These are phyloP conservation scores for Cyclotella atomus DNA, from an alignment of 108 stramenopile genomes.

Conservation along the genomic window DNA sequence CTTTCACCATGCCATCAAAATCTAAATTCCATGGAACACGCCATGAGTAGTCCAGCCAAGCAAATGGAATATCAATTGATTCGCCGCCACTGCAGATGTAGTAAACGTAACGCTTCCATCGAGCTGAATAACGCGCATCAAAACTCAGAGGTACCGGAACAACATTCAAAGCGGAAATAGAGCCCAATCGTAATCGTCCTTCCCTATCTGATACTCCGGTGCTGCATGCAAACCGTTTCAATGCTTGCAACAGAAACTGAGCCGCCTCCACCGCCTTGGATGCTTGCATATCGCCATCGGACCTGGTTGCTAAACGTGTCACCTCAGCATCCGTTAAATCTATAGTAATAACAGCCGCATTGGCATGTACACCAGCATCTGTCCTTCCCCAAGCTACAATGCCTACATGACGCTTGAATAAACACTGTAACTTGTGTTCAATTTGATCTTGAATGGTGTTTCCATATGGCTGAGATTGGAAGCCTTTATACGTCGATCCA, in stretches of 20 bases:
- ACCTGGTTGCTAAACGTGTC: background rate
- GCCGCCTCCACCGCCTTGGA: constrained; percentile 6
- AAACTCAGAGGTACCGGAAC: constrained; percentile 26
- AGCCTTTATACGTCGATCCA: constrained; percentile 36
- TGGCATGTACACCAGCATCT: constrained; percentile 32
- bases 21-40: constrained; percentile 11
- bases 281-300: background rate
- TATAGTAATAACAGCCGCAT: constrained; percentile 23
- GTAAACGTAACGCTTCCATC: constrained; percentile 38
- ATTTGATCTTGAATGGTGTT: constrained; percentile 45
- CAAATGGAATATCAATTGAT: constrained; percentile 20
- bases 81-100: constrained; percentile 14
- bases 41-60: constrained; percentile 30
- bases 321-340: constrained; percentile 30
- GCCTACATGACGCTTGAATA: constrained; percentile 18
- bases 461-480: constrained; percentile 34
- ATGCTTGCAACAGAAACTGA: constrained; percentile 19
- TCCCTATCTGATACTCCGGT: constrained; percentile 10
- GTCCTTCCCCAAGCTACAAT: constrained; percentile 40
- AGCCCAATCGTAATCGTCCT: constrained; percentile 16
- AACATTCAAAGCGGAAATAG: constrained; percentile 21
- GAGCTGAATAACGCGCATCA: constrained; percentile 38
- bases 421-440: constrained; percentile 14
- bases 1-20: constrained; percentile 20
- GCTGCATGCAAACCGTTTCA: constrained; percentile 32